phyloP scores from a whole-genome alignment of 192 early-diverging fungal species.

The Umbelopsis vinacea region DNA sequence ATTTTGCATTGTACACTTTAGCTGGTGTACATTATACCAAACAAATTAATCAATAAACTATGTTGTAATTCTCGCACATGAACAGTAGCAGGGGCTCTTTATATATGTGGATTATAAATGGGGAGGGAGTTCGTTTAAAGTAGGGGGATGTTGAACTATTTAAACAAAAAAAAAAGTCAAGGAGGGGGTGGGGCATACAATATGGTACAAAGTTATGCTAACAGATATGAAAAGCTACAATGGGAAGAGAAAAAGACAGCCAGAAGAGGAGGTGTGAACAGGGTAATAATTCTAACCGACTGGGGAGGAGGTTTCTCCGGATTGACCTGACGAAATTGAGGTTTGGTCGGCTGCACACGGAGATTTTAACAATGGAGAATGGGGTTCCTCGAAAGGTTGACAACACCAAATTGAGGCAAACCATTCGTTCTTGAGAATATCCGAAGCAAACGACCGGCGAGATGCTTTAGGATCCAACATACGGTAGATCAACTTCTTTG shows the following conservation, averaged over 20 bases:
- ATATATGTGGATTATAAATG: too few relatives aligned
- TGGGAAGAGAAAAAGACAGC: not conserved
- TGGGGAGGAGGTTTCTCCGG: not conserved
- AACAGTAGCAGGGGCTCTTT: too few relatives aligned
- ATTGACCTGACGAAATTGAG: not conserved
- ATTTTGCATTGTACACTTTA: not conserved
- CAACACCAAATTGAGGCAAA: slow-evolving; percentile 28
- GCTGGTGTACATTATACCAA: too few relatives aligned
- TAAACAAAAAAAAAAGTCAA: not conserved
- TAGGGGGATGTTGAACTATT: not conserved
- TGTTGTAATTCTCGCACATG: too few relatives aligned
- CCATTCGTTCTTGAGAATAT: slow-evolving; percentile 32
- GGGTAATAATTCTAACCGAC: not conserved
- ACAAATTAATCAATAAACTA: too few relatives aligned
- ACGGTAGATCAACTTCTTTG: slow-evolving; percentile 42
- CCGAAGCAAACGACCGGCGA: slow-evolving; percentile 27
- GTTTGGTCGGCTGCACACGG: not conserved
- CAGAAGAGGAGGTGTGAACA: not conserved
- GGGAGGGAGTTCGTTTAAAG: too few relatives aligned
- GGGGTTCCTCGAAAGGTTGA: slow-evolving; percentile 18
- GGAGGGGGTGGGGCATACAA: not conserved
- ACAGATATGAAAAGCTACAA: not conserved
- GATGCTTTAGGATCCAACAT: slow-evolving; percentile 36
- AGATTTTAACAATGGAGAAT: not conserved
- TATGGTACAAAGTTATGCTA: slow-evolving; percentile 9